These are phyloP conservation scores for Periconia sp. DNA, from an alignment of 2,329 filamentous ascomycete genomes.

Conservation along the genomic window DNA sequence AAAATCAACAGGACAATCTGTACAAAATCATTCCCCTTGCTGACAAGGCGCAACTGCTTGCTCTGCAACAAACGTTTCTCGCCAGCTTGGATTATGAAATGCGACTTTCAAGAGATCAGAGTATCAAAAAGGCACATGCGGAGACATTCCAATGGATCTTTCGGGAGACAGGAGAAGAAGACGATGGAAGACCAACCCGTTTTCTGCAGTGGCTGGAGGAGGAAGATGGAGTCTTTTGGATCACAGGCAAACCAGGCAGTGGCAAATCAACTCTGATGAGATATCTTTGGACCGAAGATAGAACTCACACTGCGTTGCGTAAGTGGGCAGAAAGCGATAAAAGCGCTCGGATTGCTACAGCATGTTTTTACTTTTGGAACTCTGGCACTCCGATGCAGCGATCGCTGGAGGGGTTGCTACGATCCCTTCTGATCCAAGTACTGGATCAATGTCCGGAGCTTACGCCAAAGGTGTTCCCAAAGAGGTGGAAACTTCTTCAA, in stretches of 20 bases:
- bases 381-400: neutral
- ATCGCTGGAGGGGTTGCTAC: neutral
- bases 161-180: neutral
- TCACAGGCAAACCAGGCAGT: conserved; percentile 4
- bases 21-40: neutral
- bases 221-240: conserved; percentile 1
- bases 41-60: neutral
- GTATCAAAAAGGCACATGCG: neutral
- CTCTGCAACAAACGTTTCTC: neutral
- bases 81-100: neutral
- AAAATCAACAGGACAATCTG: neutral
- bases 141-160: neutral
- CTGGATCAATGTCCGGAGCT: conserved; percentile 1
- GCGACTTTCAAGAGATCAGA: neutral
- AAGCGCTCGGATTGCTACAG: neutral
- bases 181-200: neutral
- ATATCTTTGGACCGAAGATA: neutral
- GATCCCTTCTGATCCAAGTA: neutral
- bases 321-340: neutral
- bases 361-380: conserved; percentile 3
- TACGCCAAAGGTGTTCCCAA: conserved; percentile 27
- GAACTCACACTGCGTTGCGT: neutral
- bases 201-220: conserved; percentile 4
- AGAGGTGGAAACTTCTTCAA: neutral
- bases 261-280: conserved; percentile 4